phyloP scores from a whole-genome alignment of 2,329 filamentous ascomycete genomes.

The Ambrosiella beaveri region DNA sequence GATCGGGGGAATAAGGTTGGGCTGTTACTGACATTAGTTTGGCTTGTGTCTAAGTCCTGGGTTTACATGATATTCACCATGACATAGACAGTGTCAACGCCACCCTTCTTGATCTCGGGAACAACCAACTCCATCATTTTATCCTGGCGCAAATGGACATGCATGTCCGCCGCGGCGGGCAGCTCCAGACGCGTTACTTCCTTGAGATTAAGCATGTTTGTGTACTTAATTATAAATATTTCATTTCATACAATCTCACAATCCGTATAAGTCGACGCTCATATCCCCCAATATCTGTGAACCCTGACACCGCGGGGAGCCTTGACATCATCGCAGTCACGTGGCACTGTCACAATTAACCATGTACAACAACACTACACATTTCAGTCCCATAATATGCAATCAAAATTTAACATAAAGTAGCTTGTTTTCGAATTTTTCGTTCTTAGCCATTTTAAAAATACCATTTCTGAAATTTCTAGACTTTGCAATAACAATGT shows the following conservation, averaged over 20 bases:
- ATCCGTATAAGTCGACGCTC: neutral
- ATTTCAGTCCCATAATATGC: no score
- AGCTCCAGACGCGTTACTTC: constrained; percentile 30
- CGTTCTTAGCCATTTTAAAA: no score
- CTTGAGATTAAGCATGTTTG: constrained; percentile 21
- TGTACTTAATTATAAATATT: neutral
- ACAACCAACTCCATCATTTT: constrained; percentile 42
- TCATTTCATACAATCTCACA: neutral
- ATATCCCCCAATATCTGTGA: neutral
- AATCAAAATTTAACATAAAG: no score
- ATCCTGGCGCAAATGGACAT: constrained; percentile 55
- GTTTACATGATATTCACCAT: constrained; percentile 4
- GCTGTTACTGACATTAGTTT: constrained; percentile 9
- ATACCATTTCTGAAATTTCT: no score
- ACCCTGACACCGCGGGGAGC: neutral
- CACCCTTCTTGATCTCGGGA: constrained; percentile 34
- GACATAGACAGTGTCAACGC: constrained; percentile 45
- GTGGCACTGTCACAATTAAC: neutral
- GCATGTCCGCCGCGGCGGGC: constrained; percentile 48
- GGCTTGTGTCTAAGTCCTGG: neutral
- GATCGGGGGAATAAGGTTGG: constrained; percentile 31
- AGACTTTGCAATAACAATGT: no score
- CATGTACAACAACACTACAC: no score
- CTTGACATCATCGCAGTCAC: neutral
- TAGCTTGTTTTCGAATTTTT: no score